Evolutionary conservation across 163 green algal species (phyloP), one percentile per base, ranked within the genome.

Genomic region (Scenedesmus sp.): DNA sequence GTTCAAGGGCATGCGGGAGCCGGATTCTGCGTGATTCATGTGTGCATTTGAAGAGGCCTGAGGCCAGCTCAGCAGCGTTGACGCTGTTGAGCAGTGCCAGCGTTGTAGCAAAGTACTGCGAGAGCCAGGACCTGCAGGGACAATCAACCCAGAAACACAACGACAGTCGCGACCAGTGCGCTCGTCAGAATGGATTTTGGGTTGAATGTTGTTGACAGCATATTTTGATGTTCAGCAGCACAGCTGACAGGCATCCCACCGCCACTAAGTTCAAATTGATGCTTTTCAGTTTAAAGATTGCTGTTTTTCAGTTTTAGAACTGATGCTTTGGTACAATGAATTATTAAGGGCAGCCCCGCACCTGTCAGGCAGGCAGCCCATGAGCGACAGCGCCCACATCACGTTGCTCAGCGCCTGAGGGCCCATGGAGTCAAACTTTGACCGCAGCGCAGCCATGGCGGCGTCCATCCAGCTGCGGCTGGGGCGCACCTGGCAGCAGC

Each of bases 381-480:
- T 26, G 10, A 56, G 70, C 8, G 76, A 55, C 10, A 93, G 54
- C 20, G 85, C 85, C 90, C 90, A 93, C 26, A 90, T 18, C 12
- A 87, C 83, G 54, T 90, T 93, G 77, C 26, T 83, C 0, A 93
- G 76, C 6, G 62, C 60, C 85, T 93, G 90, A 20, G 90, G 85
- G 13, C 79, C 90, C 76, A 93, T 87, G 10, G 26, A 2, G 56
- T 79, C 90, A 73, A 92, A 90, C 64, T 57, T 83, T 66, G 59
- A 67, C 20, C 15, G 82, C 18, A 86, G 6, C 20, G 52, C 67
- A 16, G 83, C 85, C 26, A 90, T 70, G 12, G 57, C 73, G n/a
- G 90, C 83, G 2, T 82, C 83, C 83, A 90, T 83, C 88, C 88
- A 92, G 34, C 76, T 86, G 57, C 87, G 56, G 54, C 26, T 67